Conservation (phyloP, 2,329 filamentous ascomycete species). For the Aspergillus aculeatinus region DNA sequence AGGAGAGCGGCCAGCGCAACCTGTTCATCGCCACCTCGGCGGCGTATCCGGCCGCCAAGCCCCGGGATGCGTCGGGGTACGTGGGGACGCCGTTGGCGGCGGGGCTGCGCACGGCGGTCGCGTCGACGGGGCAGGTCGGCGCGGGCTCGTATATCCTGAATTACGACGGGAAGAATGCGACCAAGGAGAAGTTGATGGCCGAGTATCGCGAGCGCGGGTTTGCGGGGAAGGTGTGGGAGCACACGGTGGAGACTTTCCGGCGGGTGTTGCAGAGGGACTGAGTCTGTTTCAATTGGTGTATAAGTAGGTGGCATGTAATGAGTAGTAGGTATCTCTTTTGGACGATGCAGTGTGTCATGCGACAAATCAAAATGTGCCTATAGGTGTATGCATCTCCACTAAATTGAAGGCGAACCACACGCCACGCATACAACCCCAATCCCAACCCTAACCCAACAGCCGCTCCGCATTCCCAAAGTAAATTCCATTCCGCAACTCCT, state of each 20-base stretch:
- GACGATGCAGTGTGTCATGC: no score
- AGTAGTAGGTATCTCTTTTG: neutral
- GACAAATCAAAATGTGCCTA: no score
- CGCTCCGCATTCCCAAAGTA: constrained; percentile 2
- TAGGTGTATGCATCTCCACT: no score
- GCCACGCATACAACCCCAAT: no score
- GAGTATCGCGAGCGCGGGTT: constrained; percentile 30
- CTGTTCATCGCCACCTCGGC: constrained; percentile 43
- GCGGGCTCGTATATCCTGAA: constrained; percentile 31
- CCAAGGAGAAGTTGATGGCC: constrained; percentile 24
- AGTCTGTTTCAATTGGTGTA: neutral
- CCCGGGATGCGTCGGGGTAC: neutral
- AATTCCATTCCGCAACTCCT: neutral
- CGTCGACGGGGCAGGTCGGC: constrained; percentile 30
- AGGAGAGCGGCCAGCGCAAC: constrained; percentile 49
- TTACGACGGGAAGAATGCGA: constrained; percentile 22
- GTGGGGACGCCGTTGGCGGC: constrained; percentile 16
- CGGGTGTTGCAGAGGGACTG: constrained; percentile 11
- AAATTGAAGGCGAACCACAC: no score
- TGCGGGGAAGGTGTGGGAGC: constrained; percentile 32
- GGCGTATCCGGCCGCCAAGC: constrained; percentile 26
- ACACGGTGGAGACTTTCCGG: constrained; percentile 27
- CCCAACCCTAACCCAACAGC: neutral
- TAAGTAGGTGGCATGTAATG: neutral
- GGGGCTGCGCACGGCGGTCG: constrained; percentile 17